Evolutionary conservation across 768 basidiomycete species (phyloP), one percentile per base, ranked within the genome.

Genomic region (Kwoniella sp.): DNA sequence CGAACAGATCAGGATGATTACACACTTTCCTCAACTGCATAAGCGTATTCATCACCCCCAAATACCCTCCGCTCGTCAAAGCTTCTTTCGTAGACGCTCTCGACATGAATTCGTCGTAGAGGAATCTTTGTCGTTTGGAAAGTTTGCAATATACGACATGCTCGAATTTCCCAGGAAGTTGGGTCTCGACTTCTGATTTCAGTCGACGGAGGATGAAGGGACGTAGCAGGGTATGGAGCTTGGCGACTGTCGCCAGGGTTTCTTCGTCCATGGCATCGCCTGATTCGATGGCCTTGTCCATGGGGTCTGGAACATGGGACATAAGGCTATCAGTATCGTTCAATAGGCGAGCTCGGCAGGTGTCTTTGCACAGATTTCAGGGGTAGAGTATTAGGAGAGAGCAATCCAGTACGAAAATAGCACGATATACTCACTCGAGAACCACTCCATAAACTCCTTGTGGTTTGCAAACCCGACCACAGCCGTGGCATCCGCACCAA

Each of bases 21-120:
- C 81, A 82, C n/a, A 81, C 80, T 57, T 82, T 82, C n/a, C 81
- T 63, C 22, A 82, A 66, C 60, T 82, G 80, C 81, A 82, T 82
- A 37, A 82, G 64, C 36, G 82, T 82, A 66, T 83, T 83, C 68
- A 82, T 79, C 47, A 83, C 81, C 33, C 80, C 80, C 36, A 83
- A 78, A 68, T 81, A 83, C 44, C 82, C 81, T 2, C 93, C 94
- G 1, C 92, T 91, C 22, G 88, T 83, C 50, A 96, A 83, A 21
- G 90, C 91, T 66, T 88, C 86, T 27, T 86, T 85, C 1, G 92
- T 96, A 57, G 91, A 87, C 0, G 90, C 86, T 27, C 92, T 86
- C 12, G 88, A 84, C 92, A 96, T 93, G 82, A 95, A 95, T 76
- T 95, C 92, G 82, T 96, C 92, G 76, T 96, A 96, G 21, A 96